Evolutionary conservation across 495 filamentous ascomycete species (phyloP), one percentile per base, ranked within the genome.

Genomic region (Lasiosphaeria hispida): DNA sequence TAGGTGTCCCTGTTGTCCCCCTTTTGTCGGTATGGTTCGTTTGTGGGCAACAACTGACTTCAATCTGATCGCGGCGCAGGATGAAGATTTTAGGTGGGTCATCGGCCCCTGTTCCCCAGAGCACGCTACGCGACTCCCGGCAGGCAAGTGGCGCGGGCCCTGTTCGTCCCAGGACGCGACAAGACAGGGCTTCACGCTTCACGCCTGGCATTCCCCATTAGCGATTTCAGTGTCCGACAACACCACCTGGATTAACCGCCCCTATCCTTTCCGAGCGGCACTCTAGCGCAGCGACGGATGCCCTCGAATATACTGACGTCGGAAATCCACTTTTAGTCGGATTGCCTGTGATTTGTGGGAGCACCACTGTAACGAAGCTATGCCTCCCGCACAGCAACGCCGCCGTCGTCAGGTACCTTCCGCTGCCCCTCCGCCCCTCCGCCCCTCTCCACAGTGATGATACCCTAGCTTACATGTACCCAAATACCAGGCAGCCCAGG

Each of bases 11-110:
- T 13, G 41, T 11, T 10, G 41, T 43, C 5, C 13, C 41, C 13
- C 41, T 14, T 14, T 30, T 30, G 23, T 30, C 23, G 23, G 5
- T 30, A 2, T 30, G 23, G 23, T 2, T 5, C 23, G 23, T 5
- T 30, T 30, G 23, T 5, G 5, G 23, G 23, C 23, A 30, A 30
- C 5, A 30, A 30, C 5, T 2, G 23, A 30, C 10, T 35, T 18
- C 14, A n/a, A 34, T 23, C n/a, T 44, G 6, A 11, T n/a, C 36
- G 33, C 40, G 18, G 7, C 39, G 7, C 23, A 17, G n/a, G 17
- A 53, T 4, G 39, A 58, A 43, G 10, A 33, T 47, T 70, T 70
- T 64, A 49, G 55, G 68, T 70, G 68, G 67, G 58, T 63, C 67
- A 30, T 33, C 36, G 8, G 4, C 10, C 15, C 18, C 45, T 14